These are phyloP conservation scores for Acanthamoeba sp. DNA, from an alignment of 208 protist genomes.

Conservation along the genomic window DNA sequence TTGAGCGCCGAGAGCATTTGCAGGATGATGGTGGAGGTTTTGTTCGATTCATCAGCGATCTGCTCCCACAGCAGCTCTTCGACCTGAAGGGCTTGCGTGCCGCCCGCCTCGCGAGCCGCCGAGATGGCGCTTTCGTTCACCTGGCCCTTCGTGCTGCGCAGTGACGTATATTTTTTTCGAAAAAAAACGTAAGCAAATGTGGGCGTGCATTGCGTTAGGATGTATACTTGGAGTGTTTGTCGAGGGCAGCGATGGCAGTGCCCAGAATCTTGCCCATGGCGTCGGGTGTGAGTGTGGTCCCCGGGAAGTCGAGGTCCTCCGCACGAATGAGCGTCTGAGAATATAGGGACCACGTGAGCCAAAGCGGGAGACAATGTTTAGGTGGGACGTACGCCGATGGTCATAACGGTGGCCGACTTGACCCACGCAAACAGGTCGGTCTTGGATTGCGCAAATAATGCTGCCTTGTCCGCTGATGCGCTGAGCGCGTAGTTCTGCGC, in stretches of 20 bases:
- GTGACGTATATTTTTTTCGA: too few relatives aligned
- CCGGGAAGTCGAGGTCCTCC: slow-evolving; percentile 16
- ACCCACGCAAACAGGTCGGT: slow-evolving; percentile 5
- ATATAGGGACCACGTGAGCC: not conserved
- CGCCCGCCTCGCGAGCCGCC: not conserved
- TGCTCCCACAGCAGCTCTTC: slow-evolving; percentile 44
- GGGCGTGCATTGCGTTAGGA: not conserved
- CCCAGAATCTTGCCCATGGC: slow-evolving; percentile 47
- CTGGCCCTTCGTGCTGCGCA: not conserved
- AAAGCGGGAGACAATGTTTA: not conserved
- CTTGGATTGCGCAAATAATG: not conserved
- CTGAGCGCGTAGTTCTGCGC: slow-evolving; percentile 27
- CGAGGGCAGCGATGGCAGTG: not conserved
- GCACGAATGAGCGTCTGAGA: not conserved
- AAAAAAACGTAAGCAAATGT: not conserved
- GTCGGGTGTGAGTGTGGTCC: not conserved
- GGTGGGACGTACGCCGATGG: slow-evolving; percentile 1
- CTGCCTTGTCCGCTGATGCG: not conserved
- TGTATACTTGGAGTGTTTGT: not conserved
- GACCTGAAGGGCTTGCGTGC: slow-evolving; percentile 36
- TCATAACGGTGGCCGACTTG: slow-evolving; percentile 36
- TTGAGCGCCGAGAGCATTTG: slow-evolving; percentile 11
- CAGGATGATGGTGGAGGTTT: not conserved
- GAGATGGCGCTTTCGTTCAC: slow-evolving; percentile 20
- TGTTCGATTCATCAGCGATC: not conserved